Evolutionary conservation across 768 basidiomycete species (phyloP).

Genomic region (Boletus fagicola): DNA sequence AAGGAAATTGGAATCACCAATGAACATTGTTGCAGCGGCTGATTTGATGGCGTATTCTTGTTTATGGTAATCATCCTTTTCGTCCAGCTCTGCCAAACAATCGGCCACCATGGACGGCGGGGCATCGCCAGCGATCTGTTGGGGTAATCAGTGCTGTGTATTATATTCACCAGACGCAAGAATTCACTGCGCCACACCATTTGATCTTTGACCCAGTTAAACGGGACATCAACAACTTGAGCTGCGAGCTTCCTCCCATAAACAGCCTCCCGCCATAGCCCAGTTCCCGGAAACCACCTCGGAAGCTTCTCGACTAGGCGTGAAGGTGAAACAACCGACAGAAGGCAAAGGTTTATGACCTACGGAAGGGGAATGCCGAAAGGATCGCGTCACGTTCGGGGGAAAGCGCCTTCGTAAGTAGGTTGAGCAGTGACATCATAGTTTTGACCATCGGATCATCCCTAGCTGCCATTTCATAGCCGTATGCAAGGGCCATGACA

Average conservation of each 20-base stretch:
- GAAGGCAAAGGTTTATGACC: background rate
- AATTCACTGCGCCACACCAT: conserved; percentile 14
- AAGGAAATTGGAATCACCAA: conserved; percentile 15
- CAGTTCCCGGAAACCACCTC: conserved; percentile 25
- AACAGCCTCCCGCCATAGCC: conserved; percentile 18
- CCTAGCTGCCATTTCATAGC: conserved; percentile 18
- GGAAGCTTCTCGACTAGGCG: conserved; percentile 23
- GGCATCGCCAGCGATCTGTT: conserved; percentile 16
- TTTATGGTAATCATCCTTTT: conserved; percentile 11
- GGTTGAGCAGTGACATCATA: conserved; percentile 15
- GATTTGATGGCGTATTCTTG: conserved; percentile 29
- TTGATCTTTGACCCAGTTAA: conserved; percentile 24
- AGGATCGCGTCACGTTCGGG: conserved; percentile 21
- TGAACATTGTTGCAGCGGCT: conserved; percentile 24
- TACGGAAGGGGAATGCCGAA: conserved; percentile 25
- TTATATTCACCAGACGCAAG: background rate
- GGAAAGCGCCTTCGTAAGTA: conserved; percentile 22
- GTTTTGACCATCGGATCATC: conserved; percentile 25
- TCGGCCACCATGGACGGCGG: conserved; percentile 29
- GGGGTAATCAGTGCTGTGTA: background rate
- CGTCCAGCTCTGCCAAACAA: conserved; percentile 18
- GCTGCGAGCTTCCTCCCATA: conserved; percentile 14
- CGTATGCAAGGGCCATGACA: conserved; percentile 27
- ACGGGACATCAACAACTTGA: conserved; percentile 24
- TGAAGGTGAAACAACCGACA: background rate